Base-by-base conservation (phyloP, 768 basidiomycete genomes). In the Boletus pseudopeckii region DNA sequence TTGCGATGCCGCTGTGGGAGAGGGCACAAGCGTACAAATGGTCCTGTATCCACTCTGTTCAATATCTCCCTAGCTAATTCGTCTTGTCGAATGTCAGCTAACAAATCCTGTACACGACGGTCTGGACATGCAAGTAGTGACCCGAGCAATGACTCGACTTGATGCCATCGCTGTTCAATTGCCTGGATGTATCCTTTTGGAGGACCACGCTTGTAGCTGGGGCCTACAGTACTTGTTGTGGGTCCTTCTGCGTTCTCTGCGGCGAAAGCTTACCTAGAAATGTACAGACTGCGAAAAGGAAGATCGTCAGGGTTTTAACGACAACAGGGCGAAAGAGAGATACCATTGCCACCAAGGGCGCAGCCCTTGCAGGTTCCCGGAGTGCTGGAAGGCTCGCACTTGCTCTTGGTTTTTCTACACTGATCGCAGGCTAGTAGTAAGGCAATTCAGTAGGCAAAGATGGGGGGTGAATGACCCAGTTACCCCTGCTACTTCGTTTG, bases 121-220 rank as follows among this genome's bases (percentile, higher is more conserved):
- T 89, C 85, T 28, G 80, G 77, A 53, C 86, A 88, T 60, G 86
- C 82, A 46, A 94, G 76, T 48, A 95, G 77, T 13, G 87, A 85
- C 34, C 90, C 92, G 6, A 95, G 77, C n/a, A 95, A 73, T 13
- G 91, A 88, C 70, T 95, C 93, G 61, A 94, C 88, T 66, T 93
- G 89, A 62, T 95, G 92, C 84, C 92, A 88, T 62, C 92, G 73
- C 54, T 90, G 88, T 72, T 95, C 92, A 48, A 95, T 92, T 37
- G 92, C 92, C 67, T 93, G 89, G 46, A 95, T 93, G 67, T 95
- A 95, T 18, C 92, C 92, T 64, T 91, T 91, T 7, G 90, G 89
- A 10, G 88, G 88, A 10, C 91, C 92, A 9, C 91, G 85, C 65
- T 88, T 88, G 68, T 86, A 86, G 64, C 85, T 88, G 0, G 87